Evolutionary conservation across 2,329 filamentous ascomycete genomes (phyloP).

Genomic region (Gnomoniopsis smithogilvyi): DNA sequence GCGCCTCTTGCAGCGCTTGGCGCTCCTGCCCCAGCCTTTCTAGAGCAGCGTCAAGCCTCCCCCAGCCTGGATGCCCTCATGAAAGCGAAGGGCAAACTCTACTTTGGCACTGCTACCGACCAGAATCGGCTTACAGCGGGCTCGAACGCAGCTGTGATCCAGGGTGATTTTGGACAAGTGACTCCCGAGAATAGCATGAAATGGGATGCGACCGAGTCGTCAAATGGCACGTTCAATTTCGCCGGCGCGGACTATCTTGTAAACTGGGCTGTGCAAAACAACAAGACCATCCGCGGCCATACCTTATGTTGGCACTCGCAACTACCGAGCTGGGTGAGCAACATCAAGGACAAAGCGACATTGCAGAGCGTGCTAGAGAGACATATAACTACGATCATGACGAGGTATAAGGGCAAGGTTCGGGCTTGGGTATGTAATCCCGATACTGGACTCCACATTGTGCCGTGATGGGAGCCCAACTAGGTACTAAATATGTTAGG

Average conservation of each 20-base stretch:
- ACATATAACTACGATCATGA: slow-evolving; percentile 57
- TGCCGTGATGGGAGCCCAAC: neutral
- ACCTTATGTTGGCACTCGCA: slow-evolving; percentile 65
- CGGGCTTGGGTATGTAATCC: slow-evolving; percentile 44
- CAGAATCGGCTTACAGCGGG: slow-evolving; percentile 45
- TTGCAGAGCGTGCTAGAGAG: slow-evolving; percentile 55
- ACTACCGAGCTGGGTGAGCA: slow-evolving; percentile 56
- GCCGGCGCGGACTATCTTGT: slow-evolving; percentile 56
- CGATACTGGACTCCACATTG: neutral
- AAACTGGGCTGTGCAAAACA: slow-evolving; percentile 60
- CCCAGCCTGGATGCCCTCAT: slow-evolving; percentile 56
- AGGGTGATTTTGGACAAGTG: slow-evolving; percentile 60
- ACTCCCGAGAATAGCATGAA: slow-evolving; percentile 71
- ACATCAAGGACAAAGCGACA: slow-evolving; percentile 47
- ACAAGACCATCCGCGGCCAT: slow-evolving; percentile 59
- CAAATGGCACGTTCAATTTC: slow-evolving; percentile 52
- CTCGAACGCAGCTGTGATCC: slow-evolving; percentile 54
- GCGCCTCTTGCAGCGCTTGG: no score
- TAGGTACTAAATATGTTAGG: slow-evolving; percentile 28
- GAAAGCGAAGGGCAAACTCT: slow-evolving; percentile 62
- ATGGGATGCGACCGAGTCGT: slow-evolving; percentile 57
- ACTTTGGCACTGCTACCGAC: slow-evolving; percentile 59
- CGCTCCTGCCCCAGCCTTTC: no score
- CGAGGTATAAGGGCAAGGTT: slow-evolving; percentile 61
- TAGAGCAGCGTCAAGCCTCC: no score